These are phyloP conservation scores for Aspergillus campestris DNA, from an alignment of 495 filamentous ascomycete species.

Conservation along the genomic window DNA sequence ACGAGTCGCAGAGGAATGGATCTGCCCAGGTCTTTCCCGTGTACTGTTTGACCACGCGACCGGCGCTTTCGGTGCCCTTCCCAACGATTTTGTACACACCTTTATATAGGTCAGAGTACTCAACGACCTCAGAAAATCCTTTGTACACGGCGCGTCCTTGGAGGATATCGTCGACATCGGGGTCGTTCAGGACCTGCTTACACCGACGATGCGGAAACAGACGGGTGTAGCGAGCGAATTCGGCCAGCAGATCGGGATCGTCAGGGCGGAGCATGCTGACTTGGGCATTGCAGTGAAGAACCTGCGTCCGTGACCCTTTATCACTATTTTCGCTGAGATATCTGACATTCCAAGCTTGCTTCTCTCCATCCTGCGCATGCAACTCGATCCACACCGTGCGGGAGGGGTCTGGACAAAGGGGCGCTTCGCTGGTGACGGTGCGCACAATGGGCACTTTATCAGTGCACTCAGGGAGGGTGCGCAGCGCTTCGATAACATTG, in stretches of 20 bases:
- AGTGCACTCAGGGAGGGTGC: constrained; percentile 17
- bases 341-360: constrained; percentile 16
- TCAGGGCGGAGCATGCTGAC: constrained; percentile 2
- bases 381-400: constrained; percentile 32
- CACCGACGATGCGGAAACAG: constrained; percentile 32
- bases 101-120: constrained; percentile 38
- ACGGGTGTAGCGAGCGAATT: constrained; percentile 39
- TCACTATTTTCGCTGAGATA: constrained; percentile 3
- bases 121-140: constrained; percentile 37
- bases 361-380: constrained; percentile 6
- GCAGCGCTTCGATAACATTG: constrained; percentile 41
- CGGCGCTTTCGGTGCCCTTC: constrained; percentile 33
- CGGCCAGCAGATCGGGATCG: constrained; percentile 2
- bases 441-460: constrained; percentile 26
- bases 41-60: constrained; percentile 31
- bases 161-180: constrained; percentile 38
- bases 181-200: constrained; percentile 24
- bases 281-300: constrained; percentile 8
- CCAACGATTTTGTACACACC: constrained; percentile 41
- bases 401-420: constrained; percentile 31
- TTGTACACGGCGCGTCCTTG: constrained; percentile 43
- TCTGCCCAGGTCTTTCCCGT: constrained; percentile 32
- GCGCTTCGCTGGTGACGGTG: constrained; percentile 29
- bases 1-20: constrained; percentile 25
- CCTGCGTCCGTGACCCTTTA: neutral